Evolutionary conservation across 257 asterid species (phyloP).

Genomic region (Capsicum chinense): DNA sequence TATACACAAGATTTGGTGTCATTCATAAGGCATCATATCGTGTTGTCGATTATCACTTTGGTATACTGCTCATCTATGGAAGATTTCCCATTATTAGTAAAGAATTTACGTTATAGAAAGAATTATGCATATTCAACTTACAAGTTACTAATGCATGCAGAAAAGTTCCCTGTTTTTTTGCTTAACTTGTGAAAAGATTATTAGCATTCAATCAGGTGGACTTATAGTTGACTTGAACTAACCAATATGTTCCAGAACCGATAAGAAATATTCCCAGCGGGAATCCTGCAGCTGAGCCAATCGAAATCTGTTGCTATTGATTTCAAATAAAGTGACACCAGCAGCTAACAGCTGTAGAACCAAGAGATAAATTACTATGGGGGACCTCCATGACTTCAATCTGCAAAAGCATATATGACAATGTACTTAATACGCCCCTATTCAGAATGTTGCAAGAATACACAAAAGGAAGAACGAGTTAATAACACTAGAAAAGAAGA

Average conservation of each 20-base stretch:
- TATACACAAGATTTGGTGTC: background rate
- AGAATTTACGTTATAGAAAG: background rate
- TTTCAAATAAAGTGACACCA: constrained; percentile 59
- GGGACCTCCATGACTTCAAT: constrained; percentile 67
- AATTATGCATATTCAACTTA: constrained; percentile 3
- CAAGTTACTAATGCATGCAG: constrained; percentile 20
- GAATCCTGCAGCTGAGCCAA: constrained; percentile 59
- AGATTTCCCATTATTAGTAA: constrained; percentile 16
- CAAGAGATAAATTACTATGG: constrained; percentile 57
- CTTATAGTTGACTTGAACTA: constrained; percentile 37
- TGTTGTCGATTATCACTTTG: background rate
- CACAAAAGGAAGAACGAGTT: background rate
- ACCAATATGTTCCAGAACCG: constrained; percentile 80
- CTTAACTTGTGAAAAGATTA: background rate
- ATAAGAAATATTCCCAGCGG: constrained; percentile 67
- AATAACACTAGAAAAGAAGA: constrained; percentile 16
- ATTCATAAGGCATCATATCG: background rate
- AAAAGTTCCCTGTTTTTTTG: background rate
- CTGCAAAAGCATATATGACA: constrained; percentile 52
- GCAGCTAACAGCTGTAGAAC: constrained; percentile 61
- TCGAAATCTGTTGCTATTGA: constrained; percentile 57
- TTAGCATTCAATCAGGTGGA: constrained; percentile 17
- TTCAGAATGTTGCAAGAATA: background rate
- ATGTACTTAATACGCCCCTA: constrained; percentile 16
- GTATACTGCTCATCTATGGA: background rate